Evolutionary conservation across 2,329 filamentous ascomycete genomes (phyloP).

Genomic region (Exophiala spinifera): DNA sequence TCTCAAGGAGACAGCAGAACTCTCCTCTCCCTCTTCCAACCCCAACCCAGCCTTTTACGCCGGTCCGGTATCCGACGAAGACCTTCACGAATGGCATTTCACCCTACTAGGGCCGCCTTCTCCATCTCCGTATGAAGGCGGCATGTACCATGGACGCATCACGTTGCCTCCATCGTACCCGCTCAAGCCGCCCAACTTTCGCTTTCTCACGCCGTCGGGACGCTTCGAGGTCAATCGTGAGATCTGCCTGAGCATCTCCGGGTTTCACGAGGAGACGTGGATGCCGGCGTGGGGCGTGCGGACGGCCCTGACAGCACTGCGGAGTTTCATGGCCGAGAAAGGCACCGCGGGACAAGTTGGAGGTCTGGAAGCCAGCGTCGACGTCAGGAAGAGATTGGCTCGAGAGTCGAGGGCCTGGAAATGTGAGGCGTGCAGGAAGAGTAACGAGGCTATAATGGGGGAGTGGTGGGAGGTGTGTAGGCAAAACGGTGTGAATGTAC

Average conservation of each 20-base stretch:
- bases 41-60: constrained; percentile 85
- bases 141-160: constrained; percentile 95
- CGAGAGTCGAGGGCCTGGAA: constrained; percentile 62
- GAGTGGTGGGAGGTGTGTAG: constrained; percentile 62
- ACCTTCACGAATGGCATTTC: constrained; percentile 99
- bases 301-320: constrained; percentile 74
- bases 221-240: constrained; percentile 95
- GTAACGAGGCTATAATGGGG: constrained; percentile 69
- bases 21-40: constrained; percentile 66
- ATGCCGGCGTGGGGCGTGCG: constrained; percentile 96
- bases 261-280: constrained; percentile 98
- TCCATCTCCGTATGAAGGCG: constrained; percentile 70
- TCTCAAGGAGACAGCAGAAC: constrained; percentile 83
- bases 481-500: constrained; percentile 43
- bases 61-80: constrained; percentile 71
- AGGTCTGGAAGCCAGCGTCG: constrained; percentile 73
- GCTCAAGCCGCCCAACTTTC: constrained; percentile 88
- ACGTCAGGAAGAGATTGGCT: constrained; percentile 67
- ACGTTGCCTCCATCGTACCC: constrained; percentile 86
- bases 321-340: constrained; percentile 91
- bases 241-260: constrained; percentile 90
- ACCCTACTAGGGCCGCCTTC: constrained; percentile 85
- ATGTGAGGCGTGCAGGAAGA: constrained; percentile 67
- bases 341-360: constrained; percentile 78
- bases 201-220: constrained; percentile 86